Evolutionary conservation across 164 flowering plant genomes (phyloP).

Genomic region (Kingdonia uniflora): DNA sequence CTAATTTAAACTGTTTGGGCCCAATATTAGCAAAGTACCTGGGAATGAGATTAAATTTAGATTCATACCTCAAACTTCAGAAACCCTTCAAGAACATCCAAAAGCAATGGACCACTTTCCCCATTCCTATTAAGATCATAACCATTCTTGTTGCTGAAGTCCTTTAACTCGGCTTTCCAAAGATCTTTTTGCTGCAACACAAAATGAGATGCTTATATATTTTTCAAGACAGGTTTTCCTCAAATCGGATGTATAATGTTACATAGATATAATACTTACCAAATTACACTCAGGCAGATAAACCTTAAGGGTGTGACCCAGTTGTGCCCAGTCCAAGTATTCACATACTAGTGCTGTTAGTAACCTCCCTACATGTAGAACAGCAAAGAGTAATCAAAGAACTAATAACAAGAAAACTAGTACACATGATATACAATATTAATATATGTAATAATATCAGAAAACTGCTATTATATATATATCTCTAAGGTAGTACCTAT

Average conservation of each 20-base stretch:
- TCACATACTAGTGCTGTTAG: slow-evolving; percentile 87
- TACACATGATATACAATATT: too few relatives aligned
- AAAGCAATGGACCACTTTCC: slow-evolving; percentile 81
- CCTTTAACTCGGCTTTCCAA: slow-evolving; percentile 95
- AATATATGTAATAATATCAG: too few relatives aligned
- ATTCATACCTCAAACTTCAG: slow-evolving; percentile 83
- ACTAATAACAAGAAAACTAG: neutral
- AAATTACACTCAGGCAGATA: slow-evolving; percentile 94
- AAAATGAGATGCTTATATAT: neutral
- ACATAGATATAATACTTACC: slow-evolving; percentile 37
- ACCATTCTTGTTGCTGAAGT: slow-evolving; percentile 77
- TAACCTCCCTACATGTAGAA: slow-evolving; percentile 63
- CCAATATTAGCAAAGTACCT: neutral
- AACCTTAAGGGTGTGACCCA: slow-evolving; percentile 86
- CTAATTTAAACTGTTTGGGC: neutral
- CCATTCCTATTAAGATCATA: slow-evolving; percentile 80
- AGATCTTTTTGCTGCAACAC: slow-evolving; percentile 79
- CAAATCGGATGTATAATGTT: neutral
- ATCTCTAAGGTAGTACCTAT: too few relatives aligned
- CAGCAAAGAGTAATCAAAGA: slow-evolving; percentile 8
- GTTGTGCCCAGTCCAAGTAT: slow-evolving; percentile 98
- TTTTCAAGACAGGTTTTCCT: too few relatives aligned
- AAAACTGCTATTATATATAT: too few relatives aligned
- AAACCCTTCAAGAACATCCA: slow-evolving; percentile 96
- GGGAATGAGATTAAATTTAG: neutral